Evolutionary conservation across 2,329 filamentous ascomycete species (phyloP).

Genomic region (Microdochium paspali): DNA sequence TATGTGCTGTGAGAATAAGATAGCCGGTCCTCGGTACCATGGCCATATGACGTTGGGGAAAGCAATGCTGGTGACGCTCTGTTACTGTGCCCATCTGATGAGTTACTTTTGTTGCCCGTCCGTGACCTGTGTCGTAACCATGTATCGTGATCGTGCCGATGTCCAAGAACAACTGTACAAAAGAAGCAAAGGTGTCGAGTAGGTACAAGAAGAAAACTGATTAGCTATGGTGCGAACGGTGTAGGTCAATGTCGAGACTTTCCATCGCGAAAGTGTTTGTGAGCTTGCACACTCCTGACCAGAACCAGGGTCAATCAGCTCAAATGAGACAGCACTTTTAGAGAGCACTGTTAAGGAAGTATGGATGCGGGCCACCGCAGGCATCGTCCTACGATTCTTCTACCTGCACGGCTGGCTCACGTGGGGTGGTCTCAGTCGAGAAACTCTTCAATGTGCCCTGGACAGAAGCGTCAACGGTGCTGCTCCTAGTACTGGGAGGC

Average conservation of each 20-base stretch:
- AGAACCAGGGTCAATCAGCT: too few relatives aligned
- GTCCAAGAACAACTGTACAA: background rate
- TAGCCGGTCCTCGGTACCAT: too few relatives aligned
- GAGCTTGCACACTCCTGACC: too few relatives aligned
- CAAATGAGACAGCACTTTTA: too few relatives aligned
- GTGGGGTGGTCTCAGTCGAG: background rate
- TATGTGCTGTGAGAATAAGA: background rate
- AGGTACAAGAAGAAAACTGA: background rate
- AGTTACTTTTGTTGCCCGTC: background rate
- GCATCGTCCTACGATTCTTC: background rate
- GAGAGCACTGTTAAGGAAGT: too few relatives aligned
- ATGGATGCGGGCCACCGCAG: too few relatives aligned
- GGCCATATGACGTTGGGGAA: background rate
- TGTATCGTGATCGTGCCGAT: background rate
- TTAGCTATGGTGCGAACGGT: too few relatives aligned
- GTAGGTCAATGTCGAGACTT: too few relatives aligned
- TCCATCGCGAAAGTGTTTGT: too few relatives aligned
- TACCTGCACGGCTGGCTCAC: background rate
- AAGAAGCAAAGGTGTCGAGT: background rate
- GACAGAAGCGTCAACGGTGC: slow-evolving; percentile 33
- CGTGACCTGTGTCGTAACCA: background rate
- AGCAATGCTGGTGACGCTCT: background rate
- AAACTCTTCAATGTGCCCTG: background rate
- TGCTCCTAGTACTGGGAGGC: slow-evolving; percentile 53
- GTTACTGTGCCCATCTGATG: background rate